Evolutionary conservation across 2,329 filamentous ascomycete species (phyloP).

Genomic region (Phyllosticta citrichinensis): DNA sequence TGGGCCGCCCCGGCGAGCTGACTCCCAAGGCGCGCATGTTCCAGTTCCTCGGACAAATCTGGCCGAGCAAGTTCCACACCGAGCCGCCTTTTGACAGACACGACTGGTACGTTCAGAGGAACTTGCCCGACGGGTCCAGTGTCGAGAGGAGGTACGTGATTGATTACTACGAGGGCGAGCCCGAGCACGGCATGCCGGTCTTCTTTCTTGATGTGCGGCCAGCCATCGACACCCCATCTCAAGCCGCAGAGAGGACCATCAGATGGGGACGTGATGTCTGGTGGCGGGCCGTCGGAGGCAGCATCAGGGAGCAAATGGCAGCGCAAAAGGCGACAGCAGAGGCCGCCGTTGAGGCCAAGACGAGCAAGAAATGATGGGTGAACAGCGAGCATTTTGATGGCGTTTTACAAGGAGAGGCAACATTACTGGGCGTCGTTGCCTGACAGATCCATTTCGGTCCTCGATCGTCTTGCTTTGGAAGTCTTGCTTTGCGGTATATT

Average conservation of each 20-base stretch:
- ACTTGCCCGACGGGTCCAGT: slow-evolving; percentile 51
- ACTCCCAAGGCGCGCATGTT: slow-evolving; percentile 86
- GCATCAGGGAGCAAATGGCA: slow-evolving; percentile 40
- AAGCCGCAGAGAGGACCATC: slow-evolving; percentile 71
- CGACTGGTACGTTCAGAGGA: slow-evolving; percentile 86
- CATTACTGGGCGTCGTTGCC: background rate
- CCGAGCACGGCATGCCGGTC: slow-evolving; percentile 81
- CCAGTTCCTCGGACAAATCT: slow-evolving; percentile 67
- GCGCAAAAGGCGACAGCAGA: slow-evolving; percentile 2
- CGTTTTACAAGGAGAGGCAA: background rate
- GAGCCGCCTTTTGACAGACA: slow-evolving; percentile 91
- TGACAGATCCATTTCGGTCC: background rate
- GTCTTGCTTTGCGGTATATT: background rate
- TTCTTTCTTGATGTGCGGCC: slow-evolving; percentile 94
- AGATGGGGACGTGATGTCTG: slow-evolving; percentile 90
- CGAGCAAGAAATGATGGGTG: background rate
- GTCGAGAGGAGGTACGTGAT: slow-evolving; percentile 90
- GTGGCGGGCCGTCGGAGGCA: slow-evolving; percentile 76
- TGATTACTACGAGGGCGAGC: slow-evolving; percentile 83
- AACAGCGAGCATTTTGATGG: background rate
- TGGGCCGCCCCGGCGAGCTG: slow-evolving; percentile 77
- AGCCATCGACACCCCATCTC: slow-evolving; percentile 69
- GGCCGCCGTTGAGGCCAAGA: background rate
- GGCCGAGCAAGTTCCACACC: slow-evolving; percentile 66
- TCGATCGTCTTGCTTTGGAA: background rate